phyloP scores from a whole-genome alignment of 495 filamentous ascomycete species.

The Aspergillus ellipticus region DNA sequence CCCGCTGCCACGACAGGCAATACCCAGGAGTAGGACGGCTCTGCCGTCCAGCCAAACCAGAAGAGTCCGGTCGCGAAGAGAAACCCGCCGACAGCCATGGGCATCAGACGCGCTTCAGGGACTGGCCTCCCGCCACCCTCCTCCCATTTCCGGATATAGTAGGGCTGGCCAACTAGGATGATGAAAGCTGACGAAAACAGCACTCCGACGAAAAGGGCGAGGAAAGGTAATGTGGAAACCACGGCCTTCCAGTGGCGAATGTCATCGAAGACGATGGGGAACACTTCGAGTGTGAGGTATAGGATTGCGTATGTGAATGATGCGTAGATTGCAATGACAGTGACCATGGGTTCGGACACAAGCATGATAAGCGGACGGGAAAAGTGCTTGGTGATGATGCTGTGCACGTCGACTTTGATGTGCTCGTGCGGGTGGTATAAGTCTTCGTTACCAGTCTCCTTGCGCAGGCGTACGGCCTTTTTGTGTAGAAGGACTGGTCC shows the following conservation, averaged over 20 bases:
- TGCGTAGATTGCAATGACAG: conserved; percentile 35
- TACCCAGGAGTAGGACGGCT: conserved; percentile 22
- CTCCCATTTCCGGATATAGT: conserved; percentile 22
- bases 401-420: conserved; percentile 29
- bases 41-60: conserved; percentile 42
- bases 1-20: conserved; percentile 20
- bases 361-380: conserved; percentile 37
- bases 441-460: conserved; percentile 27
- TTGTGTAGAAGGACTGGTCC: conserved; percentile 24
- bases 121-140: conserved; percentile 22
- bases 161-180: conserved; percentile 23
- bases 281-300: conserved; percentile 31
- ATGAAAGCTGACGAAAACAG: conserved; percentile 19
- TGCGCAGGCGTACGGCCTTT: conserved; percentile 31
- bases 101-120: conserved; percentile 32
- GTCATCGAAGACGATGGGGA: conserved; percentile 32
- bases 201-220: conserved; percentile 28
- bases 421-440: conserved; percentile 42
- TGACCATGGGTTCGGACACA: conserved; percentile 39
- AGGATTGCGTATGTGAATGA: conserved; percentile 33
- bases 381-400: conserved; percentile 31
- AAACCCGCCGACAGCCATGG: conserved; percentile 49
- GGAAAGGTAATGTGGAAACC: conserved; percentile 25
- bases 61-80: conserved; percentile 45
- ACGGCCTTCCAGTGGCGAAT: conserved; percentile 23